Base-by-base conservation (phyloP, 495 filamentous ascomycete genomes). In the Opeltia flavorubescens region DNA sequence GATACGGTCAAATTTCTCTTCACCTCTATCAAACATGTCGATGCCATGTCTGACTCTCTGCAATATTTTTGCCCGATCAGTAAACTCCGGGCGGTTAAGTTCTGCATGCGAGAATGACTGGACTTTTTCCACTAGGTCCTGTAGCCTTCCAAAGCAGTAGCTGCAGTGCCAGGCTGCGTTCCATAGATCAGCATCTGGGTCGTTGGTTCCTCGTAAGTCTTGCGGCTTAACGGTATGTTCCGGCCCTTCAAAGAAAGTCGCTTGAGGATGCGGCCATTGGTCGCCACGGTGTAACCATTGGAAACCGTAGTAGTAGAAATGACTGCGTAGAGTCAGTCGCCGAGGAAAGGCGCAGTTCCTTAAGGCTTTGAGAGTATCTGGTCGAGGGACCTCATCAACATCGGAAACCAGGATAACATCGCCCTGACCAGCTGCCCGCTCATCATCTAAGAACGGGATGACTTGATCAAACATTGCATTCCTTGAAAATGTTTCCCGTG, bases 261-360 rank as follows among this genome's bases (percentile, higher is more conserved):
- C 74, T 54, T 76, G 73, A 7, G 74, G 74, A 44, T 76, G 72
- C 9, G 62, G 51, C 73, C 73, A 76, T 50, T 75, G 65, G 23
- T 58, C 18, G n/a, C 65, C 67, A 11, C 55, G 58, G 44, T 74
- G 72, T 28, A 65, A 58, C 58, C 65, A 75, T 56, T 76, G 73
- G 58, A 76, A 77, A 47, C 58, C 63, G 59, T 77, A 77, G 54
- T 74, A 74, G 54, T 76, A 76, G 58, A 73, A 75, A 21, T 62
- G 53, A 20, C 60, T 68, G 13, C 66, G 56, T n/a, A 77, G 63
- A 5, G 73, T 76, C 21, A 73, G 58, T 8, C 73, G 66, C 9
- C 61, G 63, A 1, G 73, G 72, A 56, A 75, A 74, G 2, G 42
- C 46, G 60, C 73, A 77, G 4, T 64, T 60, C 1, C 66, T 65